Evolutionary conservation across 2,329 filamentous ascomycete genomes (phyloP), one percentile per base, ranked within the genome.

Genomic region (Dryadomyces quercivorus): DNA sequence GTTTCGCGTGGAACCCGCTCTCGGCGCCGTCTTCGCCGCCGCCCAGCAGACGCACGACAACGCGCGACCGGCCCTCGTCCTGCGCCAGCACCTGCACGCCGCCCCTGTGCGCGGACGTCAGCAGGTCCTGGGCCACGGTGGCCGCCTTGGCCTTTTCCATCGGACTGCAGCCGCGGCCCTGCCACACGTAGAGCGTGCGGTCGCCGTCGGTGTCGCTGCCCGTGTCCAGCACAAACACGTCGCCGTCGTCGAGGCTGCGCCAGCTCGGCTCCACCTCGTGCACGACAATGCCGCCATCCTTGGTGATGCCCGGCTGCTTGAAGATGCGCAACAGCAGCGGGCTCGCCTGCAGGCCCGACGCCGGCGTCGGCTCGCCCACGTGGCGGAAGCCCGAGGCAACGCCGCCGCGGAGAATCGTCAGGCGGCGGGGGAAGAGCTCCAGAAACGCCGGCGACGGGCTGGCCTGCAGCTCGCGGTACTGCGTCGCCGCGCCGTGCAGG

Each of bases 101-200:
- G 47, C 78, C 63, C 59, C 82, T 77, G 63, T 85, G 85, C 13
- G 80, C 80, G 8, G 79, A 66, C 0, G 77, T 84, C 74, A 82
- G 73, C 26, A 57, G 42, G 57, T 83, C 78, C 61, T 84, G 76
- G 5, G 85, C 82, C 2, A 85, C 80, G 63, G 84, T 80, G 0
- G 82, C 82, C 0, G 81, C 80, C 67, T 82, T 84, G 47, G 77
- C 77, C 69, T 84, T 85, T 63, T 86, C 83, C 79, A 85, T 84
- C 0, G 82, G 82, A 49, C 77, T 81, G 63, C 80, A 83, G 45
- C 72, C 73, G 61, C 73, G 74, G 51, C 83, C 83, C 68, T 86
- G 83, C 83, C 83, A 86, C 4, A 85, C 78, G 74, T 78, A 85
- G 59, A 86, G 82, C 69, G 85, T 84, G 51, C 77, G 70, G 22